Conservation (phyloP, 2,329 filamentous ascomycete species). For the Colletotrichum orbiculare region DNA sequence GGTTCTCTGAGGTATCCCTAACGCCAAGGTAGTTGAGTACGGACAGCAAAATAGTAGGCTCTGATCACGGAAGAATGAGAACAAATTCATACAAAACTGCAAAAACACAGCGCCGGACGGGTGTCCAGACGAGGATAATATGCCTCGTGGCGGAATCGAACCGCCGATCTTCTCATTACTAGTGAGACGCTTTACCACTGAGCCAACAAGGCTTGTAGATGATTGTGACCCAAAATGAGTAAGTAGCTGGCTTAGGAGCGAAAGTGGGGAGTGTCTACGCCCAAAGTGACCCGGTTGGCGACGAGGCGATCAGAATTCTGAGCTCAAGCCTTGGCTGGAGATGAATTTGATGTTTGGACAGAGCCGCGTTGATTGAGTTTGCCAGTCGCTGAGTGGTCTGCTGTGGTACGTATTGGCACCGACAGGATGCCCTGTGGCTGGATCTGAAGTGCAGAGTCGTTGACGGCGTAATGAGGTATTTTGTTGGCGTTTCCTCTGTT, state of each 20-base stretch:
- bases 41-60: background rate
- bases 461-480: no score
- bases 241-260: background rate
- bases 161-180: conserved; percentile 39
- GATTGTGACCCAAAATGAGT: fast-evolving
- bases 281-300: no score
- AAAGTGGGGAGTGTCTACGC: no score
- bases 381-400: no score
- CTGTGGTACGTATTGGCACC: no score
- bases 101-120: background rate
- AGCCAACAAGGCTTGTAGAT: conserved; percentile 37
- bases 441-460: no score
- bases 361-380: no score
- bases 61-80: background rate
- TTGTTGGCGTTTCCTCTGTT: no score
- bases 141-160: conserved; percentile 39
- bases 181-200: conserved; percentile 39
- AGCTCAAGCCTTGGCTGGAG: no score
- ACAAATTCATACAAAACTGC: background rate
- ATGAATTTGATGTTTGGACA: no score
- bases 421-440: no score
- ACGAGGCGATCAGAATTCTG: no score
- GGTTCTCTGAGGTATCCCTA: background rate
- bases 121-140: background rate
- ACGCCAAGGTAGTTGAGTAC: background rate